Evolutionary conservation across 106 monocot genomes (phyloP).

Genomic region (Cymbidium sinense): DNA sequence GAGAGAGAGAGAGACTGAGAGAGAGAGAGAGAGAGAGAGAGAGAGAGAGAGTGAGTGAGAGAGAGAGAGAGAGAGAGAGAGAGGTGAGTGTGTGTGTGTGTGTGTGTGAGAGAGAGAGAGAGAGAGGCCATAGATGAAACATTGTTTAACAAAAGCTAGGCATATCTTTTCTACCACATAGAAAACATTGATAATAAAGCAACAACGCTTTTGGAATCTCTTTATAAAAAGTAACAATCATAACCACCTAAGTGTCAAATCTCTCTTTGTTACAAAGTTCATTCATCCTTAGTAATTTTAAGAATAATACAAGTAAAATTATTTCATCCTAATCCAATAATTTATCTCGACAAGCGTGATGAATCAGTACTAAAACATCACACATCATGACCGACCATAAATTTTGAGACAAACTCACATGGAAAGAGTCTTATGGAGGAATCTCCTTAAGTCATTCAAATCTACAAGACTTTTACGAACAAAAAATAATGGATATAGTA

Average conservation of each 20-base stretch:
- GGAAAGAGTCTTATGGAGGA: neutral
- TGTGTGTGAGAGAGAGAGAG: too few species aligned
- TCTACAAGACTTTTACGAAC: neutral
- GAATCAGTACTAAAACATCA: neutral
- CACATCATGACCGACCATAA: neutral
- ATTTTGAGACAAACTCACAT: neutral
- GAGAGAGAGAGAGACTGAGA: too few species aligned
- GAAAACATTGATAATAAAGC: neutral
- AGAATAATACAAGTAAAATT: too few species aligned
- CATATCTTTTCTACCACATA: neutral
- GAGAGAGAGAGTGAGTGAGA: too few species aligned
- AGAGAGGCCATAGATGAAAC: too few species aligned
- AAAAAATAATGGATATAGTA: neutral
- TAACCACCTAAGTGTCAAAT: too few species aligned
- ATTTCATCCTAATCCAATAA: neutral
- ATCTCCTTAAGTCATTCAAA: neutral
- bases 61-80: too few species aligned
- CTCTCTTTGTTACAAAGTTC: too few species aligned
- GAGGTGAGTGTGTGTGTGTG: too few species aligned
- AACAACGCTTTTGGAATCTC: neutral
- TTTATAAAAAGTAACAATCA: neutral
- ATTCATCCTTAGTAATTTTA: too few species aligned
- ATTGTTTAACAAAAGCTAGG: neutral
- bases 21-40: too few species aligned
- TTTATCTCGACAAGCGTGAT: neutral